These are phyloP conservation scores for Penicillium bialowiezense DNA, from an alignment of 495 filamentous ascomycete genomes.

Conservation along the genomic window DNA sequence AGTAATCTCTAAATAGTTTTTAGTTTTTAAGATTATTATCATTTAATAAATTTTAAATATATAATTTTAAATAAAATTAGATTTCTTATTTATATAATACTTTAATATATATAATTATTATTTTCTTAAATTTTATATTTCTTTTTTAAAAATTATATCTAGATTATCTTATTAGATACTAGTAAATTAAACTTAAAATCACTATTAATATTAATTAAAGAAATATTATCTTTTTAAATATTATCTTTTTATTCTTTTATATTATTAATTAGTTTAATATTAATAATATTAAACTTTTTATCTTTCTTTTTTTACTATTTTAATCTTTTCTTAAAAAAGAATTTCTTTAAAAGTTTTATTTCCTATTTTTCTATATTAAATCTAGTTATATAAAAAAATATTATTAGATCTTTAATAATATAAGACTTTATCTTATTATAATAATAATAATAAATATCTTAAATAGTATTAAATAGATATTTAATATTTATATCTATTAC, in stretches of 20 bases:
- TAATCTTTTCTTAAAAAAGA: not conserved
- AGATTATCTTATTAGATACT: not conserved
- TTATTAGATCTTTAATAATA: too few relatives aligned
- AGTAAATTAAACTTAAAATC: not conserved
- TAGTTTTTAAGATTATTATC: not conserved
- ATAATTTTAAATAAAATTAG: not conserved
- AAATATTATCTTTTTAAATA: not conserved
- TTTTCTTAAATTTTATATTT: too few relatives aligned
- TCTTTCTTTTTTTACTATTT: not conserved
- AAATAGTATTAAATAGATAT: not conserved
- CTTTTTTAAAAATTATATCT: too few relatives aligned
- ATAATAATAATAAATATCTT: not conserved
- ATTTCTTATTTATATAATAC: not conserved
- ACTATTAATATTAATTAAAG: not conserved
- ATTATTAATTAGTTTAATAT: too few relatives aligned
- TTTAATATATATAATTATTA: not conserved
- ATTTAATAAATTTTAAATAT: not conserved
- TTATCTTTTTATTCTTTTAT: not conserved
- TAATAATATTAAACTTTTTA: not conserved
- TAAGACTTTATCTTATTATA: too few relatives aligned
- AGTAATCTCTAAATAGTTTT: not conserved
- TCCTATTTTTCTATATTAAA: too few relatives aligned
- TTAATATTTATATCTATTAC: not conserved
- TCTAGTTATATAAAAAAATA: too few relatives aligned
- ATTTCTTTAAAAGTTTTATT: too few relatives aligned